Base-by-base conservation (phyloP, 306 rosid species). In the Senna siamea region DNA sequence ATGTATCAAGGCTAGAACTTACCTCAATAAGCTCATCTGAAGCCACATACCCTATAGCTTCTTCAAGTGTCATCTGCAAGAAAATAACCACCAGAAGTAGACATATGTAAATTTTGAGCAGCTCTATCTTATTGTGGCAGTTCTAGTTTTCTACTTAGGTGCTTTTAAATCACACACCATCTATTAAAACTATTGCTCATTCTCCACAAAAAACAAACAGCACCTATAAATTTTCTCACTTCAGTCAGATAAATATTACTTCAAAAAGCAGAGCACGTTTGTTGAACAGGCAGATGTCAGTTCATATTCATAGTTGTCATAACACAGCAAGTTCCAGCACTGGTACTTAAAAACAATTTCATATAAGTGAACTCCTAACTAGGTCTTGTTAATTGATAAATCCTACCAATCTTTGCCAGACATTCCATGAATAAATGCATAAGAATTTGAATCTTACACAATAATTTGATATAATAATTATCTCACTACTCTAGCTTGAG, bases 11-110 rank as follows among this genome's bases (percentile, higher is more conserved):
- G 72, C 41, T 57, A n/a, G 67, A 51, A 78, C 63, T 26, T 76
- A 92, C 99, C 95, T 92, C 99, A 15, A 94, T 94, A 64, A 94
- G 96, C 79, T 92, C 99, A 70, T 94, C 99, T 0, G 99, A 88
- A 52, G 96, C 99, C 30, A 94, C 99, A 69, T 94, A 94, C 2
- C 97, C 97, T 52, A 94, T 94, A 57, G 96, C 99, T 86, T 94
- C 99, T 87, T 94, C 99, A 48, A 94, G 97, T 17, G 89, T 88
- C 83, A 94, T 84, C 99, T 94, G 92, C 93, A 83, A 26, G 64
- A 71, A 81, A 20, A 85, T 61, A 67, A 66, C 51, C 65, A 76
- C 48, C 71, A 78, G 57, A 77, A 79, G 80, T 15, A 65, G 66
- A 28, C 50, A 62, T 40, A 71, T 6, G 37, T 61, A 50, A 20